Base-by-base conservation (phyloP, 2,329 filamentous ascomycete genomes). In the Cladosporium austrohemisphaericum region DNA sequence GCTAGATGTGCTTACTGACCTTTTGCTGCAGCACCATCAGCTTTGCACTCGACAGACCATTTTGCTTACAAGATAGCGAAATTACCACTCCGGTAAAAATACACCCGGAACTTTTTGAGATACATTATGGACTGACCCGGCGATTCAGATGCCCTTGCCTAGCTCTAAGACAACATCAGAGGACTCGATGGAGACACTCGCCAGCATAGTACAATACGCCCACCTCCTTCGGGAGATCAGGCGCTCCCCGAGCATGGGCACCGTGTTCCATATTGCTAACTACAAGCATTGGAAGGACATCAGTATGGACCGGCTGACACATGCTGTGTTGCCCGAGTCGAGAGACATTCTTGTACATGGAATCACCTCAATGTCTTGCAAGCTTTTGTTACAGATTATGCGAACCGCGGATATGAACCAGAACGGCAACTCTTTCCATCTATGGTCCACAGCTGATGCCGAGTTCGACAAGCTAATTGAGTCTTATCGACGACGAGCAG, bases 201-300 rank as follows among this genome's bases (percentile, higher is more conserved):
- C 22, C 23, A 35, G 16, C 19, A n/a, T 31, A 16, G 41, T 45
- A 3, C 41, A 45, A 14, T 36, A 35, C 31, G 41, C 41, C 3
- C 41, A 45, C 20, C 41, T 45, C 2, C 29, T 45, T 9, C 41
- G 31, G 14, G 41, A 45, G 11, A 45, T 36, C 8, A 29, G 41
- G 16, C 41, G 31, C 8, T 26, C 14, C 8, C 20, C 41, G 2
- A 45, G 20, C 9, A 45, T 45, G 41, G 41, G 41, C n/a, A 45
- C 20, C 5, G 31, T 45, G 4, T 45, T 45, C 7, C 41, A 45
- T 36, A 20, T 45, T 8, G 41, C 41, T 14, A 45, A 45, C 14
- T 26, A 26, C 22, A 25, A 14, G 20, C 41, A 45, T 25, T 45
- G 41, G 41, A 45, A 45, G 16, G 41, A 36, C 6, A 45, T 36